Percentiles rank a stretch among this genome's conserved stretches.
Evolutionary conservation across 495 filamentous ascomycete genomes (phyloP).

Genomic region (Xylona heveae): DNA sequence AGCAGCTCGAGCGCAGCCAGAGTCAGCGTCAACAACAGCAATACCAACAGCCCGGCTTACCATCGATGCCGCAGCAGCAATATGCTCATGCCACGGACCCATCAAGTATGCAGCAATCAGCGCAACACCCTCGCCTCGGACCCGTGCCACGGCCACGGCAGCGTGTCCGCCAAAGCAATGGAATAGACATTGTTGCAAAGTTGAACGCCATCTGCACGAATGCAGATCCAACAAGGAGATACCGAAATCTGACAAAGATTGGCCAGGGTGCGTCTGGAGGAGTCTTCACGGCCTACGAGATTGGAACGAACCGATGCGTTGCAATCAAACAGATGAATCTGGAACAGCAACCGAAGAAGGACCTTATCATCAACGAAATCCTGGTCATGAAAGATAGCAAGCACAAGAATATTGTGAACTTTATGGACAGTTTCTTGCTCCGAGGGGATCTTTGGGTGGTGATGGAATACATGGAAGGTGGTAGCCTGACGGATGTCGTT

Average conservation of each 20-base stretch:
- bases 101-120: constrained; percentile 31
- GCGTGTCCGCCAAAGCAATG: constrained; percentile 47
- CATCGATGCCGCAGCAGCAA: constrained; percentile 25
- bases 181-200: constrained; percentile 61
- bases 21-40: constrained; percentile 38
- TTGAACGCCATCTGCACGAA: constrained; percentile 76
- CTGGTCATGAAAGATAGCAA: constrained; percentile 98
- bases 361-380: constrained; percentile 97
- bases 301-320: constrained; percentile 62
- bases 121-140: constrained; percentile 21
- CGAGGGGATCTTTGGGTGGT: constrained; percentile 89
- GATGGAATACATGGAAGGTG: constrained; percentile 99
- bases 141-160: constrained; percentile 53
- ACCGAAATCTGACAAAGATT: constrained; percentile 80
- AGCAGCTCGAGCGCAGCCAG: constrained; percentile 36
- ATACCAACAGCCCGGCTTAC: constrained; percentile 15
- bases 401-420: constrained; percentile 97
- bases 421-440: constrained; percentile 86
- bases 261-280: constrained; percentile 94
- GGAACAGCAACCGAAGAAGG: constrained; percentile 96
- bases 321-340: constrained; percentile 99
- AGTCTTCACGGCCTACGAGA: constrained; percentile 81
- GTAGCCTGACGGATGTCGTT: constrained; percentile 91
- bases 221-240: constrained; percentile 71
- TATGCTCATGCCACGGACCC: constrained; percentile 27